Percentiles rank a stretch among this genome's conserved stretches.
These are phyloP conservation scores for Macrolepiota fuliginosa DNA, from an alignment of 768 basidiomycete genomes.

Conservation along the genomic window DNA sequence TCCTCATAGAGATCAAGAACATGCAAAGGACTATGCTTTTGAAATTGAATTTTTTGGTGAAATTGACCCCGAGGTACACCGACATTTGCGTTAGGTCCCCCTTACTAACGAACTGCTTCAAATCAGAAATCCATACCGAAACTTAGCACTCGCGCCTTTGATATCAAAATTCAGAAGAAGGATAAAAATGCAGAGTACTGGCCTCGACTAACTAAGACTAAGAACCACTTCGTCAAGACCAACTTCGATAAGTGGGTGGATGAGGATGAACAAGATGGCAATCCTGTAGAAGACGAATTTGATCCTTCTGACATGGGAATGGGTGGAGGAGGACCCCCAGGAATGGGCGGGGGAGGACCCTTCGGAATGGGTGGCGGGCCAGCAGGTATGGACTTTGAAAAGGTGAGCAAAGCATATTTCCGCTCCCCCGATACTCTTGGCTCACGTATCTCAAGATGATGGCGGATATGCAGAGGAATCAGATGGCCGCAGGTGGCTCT, in stretches of 20 bases:
- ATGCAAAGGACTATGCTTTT: slow-evolving; percentile 71
- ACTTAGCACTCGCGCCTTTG: slow-evolving; percentile 66
- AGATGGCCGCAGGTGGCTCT: slow-evolving; percentile 17
- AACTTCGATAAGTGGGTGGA: slow-evolving; percentile 96
- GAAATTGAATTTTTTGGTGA: slow-evolving; percentile 73
- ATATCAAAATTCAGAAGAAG: slow-evolving; percentile 78
- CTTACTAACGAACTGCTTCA: neutral
- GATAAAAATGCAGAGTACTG: slow-evolving; percentile 75
- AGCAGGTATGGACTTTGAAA: slow-evolving; percentile 57
- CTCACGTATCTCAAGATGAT: slow-evolving; percentile 38
- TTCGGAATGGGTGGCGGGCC: too few relatives aligned
- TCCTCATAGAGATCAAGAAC: slow-evolving; percentile 33
- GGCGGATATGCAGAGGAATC: slow-evolving; percentile 42
- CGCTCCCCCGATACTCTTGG: neutral
- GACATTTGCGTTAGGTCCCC: neutral
- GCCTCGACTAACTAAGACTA: slow-evolving; percentile 91
- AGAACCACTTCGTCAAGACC: slow-evolving; percentile 84
- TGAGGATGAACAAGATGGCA: slow-evolving; percentile 92
- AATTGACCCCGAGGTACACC: slow-evolving; percentile 69
- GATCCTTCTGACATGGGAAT: slow-evolving; percentile 47
- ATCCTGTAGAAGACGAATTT: slow-evolving; percentile 43
- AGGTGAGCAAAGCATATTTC: slow-evolving; percentile 36
- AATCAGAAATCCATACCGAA: slow-evolving; percentile 56
- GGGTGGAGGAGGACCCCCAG: slow-evolving; percentile 46
- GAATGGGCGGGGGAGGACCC: slow-evolving; percentile 34